Percentiles rank a stretch among this genome's conserved stretches.
These are phyloP conservation scores for Sporisorium reilianum DNA, from an alignment of 1,284 basidiomycete genomes.

Conservation along the genomic window DNA sequence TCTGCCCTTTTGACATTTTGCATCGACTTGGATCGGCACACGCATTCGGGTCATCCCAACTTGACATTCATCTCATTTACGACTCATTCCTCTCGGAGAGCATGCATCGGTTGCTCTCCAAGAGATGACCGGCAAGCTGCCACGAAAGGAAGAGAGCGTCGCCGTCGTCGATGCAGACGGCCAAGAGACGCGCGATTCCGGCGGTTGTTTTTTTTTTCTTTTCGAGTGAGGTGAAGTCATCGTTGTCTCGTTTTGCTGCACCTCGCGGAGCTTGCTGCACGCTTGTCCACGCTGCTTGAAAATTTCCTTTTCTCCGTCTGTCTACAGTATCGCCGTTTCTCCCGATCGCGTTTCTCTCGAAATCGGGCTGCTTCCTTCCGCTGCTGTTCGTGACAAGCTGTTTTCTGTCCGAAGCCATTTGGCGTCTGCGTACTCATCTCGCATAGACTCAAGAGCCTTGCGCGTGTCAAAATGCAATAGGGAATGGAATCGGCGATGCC, in stretches of 20 bases:
- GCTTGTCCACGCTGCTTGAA: neutral
- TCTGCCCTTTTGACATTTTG: neutral
- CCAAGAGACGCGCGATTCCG: neutral
- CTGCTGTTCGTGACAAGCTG: too few relatives aligned
- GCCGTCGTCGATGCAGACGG: neutral
- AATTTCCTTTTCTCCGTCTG: conserved; percentile 1
- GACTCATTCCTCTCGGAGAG: too few relatives aligned
- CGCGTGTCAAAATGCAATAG: neutral
- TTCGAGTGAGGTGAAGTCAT: conserved; percentile 26
- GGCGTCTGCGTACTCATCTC: too few relatives aligned
- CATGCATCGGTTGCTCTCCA: too few relatives aligned
- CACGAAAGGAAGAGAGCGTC: too few relatives aligned
- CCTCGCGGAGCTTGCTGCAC: conserved; percentile 5
- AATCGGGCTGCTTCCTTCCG: neutral
- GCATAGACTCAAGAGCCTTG: too few relatives aligned
- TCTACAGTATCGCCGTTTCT: too few relatives aligned
- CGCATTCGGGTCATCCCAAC: too few relatives aligned
- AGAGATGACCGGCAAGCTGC: too few relatives aligned
- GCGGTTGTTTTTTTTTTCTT: neutral
- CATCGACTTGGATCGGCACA: neutral
- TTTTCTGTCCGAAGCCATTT: too few relatives aligned
- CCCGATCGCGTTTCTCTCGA: too few relatives aligned
- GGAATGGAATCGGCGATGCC: neutral
- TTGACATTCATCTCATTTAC: too few relatives aligned
- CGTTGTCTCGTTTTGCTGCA: conserved; percentile 20